These are phyloP conservation scores for Suillus subalutaceus DNA, from an alignment of 768 basidiomycete genomes.

Conservation along the genomic window DNA sequence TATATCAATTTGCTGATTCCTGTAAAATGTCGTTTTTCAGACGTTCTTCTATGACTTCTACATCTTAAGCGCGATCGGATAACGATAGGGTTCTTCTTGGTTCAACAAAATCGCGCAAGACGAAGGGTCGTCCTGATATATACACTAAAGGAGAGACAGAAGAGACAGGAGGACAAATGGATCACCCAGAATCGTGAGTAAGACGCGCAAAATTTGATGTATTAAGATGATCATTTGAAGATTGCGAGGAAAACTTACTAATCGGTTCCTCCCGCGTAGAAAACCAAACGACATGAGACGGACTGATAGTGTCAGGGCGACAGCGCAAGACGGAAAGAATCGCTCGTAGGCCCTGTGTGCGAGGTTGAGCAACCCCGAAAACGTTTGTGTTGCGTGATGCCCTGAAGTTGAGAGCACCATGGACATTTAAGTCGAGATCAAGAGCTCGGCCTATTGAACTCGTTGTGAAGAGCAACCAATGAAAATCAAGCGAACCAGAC, in stretches of 20 bases:
- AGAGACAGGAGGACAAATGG: conserved; percentile 2
- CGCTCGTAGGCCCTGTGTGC: conserved; percentile 87
- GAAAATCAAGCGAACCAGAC: conserved; percentile 49
- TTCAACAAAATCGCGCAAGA: conserved; percentile 83
- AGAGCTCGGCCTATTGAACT: conserved; percentile 70
- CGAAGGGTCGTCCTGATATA: conserved; percentile 91
- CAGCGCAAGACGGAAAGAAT: conserved; percentile 85
- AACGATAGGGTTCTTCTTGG: conserved; percentile 78
- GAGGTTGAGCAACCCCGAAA: conserved; percentile 94
- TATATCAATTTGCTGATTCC: conserved; percentile 71
- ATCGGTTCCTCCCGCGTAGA: conserved; percentile 96
- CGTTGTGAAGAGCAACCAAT: conserved; percentile 11
- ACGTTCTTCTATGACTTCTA: conserved; percentile 89
- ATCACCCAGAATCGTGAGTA: background rate
- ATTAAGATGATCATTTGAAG: background rate
- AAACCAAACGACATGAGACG: conserved; percentile 90
- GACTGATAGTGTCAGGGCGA: conserved; percentile 60
- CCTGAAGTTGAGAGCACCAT: conserved; percentile 96
- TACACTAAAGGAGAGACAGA: conserved; percentile 71
- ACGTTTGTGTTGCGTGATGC: conserved; percentile 85
- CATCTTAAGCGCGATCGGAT: conserved; percentile 91
- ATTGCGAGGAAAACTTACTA: conserved; percentile 49
- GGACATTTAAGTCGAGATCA: conserved; percentile 87
- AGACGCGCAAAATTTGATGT: background rate
- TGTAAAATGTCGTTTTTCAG: conserved; percentile 90